Evolutionary conservation across 2,329 filamentous ascomycete species (phyloP).

Genomic region (Colletotrichum eleusines): DNA sequence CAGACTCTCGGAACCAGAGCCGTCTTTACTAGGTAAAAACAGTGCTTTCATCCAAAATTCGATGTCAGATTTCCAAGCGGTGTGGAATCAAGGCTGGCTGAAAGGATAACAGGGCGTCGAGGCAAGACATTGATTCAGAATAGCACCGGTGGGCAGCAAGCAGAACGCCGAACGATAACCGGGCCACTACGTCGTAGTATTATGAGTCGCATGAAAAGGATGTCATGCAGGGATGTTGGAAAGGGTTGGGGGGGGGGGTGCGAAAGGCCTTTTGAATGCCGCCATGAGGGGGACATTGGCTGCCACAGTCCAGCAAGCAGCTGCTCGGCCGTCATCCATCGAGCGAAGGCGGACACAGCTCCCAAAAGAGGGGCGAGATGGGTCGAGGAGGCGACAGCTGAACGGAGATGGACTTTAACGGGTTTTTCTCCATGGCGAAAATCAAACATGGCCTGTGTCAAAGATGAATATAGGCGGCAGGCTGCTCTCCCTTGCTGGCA

Average conservation of each 20-base stretch:
- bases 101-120: background rate
- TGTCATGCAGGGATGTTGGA: too few relatives aligned
- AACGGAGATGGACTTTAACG: background rate
- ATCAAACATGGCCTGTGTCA: background rate
- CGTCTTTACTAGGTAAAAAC: background rate
- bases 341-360: background rate
- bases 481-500: background rate
- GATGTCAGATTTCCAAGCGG: background rate
- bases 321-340: background rate
- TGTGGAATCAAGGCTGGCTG: conserved; percentile 5
- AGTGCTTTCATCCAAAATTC: background rate
- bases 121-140: background rate
- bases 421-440: background rate
- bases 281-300: background rate
- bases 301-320: background rate
- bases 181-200: background rate
- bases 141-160: background rate
- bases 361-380: too few relatives aligned
- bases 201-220: background rate
- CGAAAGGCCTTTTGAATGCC: background rate
- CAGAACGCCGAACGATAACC: background rate
- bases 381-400: background rate
- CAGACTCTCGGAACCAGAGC: background rate
- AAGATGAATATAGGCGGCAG: background rate
- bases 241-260: too few relatives aligned